These are phyloP conservation scores for Xylariaceae sp. DNA, from an alignment of 2,329 filamentous ascomycete species.

Conservation along the genomic window DNA sequence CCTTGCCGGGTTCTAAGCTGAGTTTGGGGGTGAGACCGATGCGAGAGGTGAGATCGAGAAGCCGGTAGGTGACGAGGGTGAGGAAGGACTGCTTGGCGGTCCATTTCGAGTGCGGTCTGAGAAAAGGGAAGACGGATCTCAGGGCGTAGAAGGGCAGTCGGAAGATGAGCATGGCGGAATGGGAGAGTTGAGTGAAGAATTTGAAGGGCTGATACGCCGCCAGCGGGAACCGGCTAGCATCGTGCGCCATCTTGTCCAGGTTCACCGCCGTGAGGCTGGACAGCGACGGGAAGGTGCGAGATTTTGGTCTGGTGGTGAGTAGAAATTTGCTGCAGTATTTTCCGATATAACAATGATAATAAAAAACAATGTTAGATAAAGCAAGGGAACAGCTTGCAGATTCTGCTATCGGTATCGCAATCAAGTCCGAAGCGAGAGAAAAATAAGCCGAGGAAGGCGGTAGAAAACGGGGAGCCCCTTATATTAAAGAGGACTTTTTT, in stretches of 20 bases:
- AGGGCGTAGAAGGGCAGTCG: slow-evolving; percentile 11
- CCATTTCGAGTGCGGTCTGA: slow-evolving; percentile 18
- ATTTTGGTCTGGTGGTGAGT: too few relatives aligned
- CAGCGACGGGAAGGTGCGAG: background rate
- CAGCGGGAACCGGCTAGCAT: slow-evolving; percentile 4
- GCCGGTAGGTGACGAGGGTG: slow-evolving; percentile 4
- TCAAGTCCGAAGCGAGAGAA: too few relatives aligned
- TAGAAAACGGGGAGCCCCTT: too few relatives aligned
- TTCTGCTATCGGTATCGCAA: too few relatives aligned
- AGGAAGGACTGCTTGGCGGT: slow-evolving; percentile 19
- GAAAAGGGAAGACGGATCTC: slow-evolving; percentile 5
- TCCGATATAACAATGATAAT: too few relatives aligned
- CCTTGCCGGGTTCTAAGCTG: slow-evolving; percentile 10
- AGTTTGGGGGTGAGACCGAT: slow-evolving; percentile 16
- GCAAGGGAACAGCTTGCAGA: too few relatives aligned
- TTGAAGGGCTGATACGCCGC: slow-evolving; percentile 16
- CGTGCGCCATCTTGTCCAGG: background rate
- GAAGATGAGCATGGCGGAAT: background rate
- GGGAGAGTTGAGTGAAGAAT: slow-evolving; percentile 14
- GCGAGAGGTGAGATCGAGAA: slow-evolving; percentile 14
- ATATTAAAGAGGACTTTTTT: too few relatives aligned
- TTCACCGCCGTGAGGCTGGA: background rate
- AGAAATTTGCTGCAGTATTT: too few relatives aligned
- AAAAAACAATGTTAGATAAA: too few relatives aligned
- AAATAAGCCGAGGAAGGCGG: too few relatives aligned